Evolutionary conservation across 768 basidiomycete genomes (phyloP).

Genomic region (Phanerochaete carnosa): DNA sequence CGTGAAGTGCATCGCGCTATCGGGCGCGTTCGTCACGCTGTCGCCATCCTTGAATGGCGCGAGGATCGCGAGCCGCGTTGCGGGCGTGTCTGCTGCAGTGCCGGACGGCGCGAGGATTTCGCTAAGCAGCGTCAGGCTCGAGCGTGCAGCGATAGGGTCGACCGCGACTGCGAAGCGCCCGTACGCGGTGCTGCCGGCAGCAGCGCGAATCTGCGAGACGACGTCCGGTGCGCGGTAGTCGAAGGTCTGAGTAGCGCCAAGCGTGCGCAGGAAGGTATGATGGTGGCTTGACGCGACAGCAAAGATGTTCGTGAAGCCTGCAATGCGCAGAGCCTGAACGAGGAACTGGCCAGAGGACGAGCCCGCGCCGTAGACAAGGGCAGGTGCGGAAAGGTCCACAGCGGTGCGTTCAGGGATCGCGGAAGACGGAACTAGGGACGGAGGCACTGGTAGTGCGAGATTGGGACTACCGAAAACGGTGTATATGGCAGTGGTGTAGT

Average conservation of each 20-base stretch:
- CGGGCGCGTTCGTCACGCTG: slow-evolving; percentile 2
- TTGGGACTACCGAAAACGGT: slow-evolving; percentile 2
- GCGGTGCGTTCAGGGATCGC: neutral
- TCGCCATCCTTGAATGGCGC: slow-evolving; percentile 4
- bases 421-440: neutral
- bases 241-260: slow-evolving; percentile 2
- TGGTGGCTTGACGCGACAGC: slow-evolving; percentile 6
- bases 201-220: neutral
- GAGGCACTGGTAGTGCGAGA: slow-evolving; percentile 3
- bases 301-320: slow-evolving; percentile 5
- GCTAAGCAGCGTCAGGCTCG: neutral
- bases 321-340: slow-evolving; percentile 6
- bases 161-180: neutral
- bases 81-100: neutral
- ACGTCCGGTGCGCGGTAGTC: slow-evolving; percentile 4
- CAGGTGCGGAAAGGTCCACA: neutral
- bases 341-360: slow-evolving; percentile 3
- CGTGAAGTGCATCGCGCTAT: neutral
- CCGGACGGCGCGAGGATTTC: neutral
- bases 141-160: neutral
- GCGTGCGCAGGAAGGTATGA: slow-evolving; percentile 2
- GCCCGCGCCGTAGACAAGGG: slow-evolving; percentile 9
- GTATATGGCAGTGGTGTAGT: slow-evolving; percentile 6
- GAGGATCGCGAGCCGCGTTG: neutral
- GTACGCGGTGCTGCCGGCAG: neutral